Base-by-base conservation (phyloP, 176 grass and related monocot species). In the Coix lacrymajobi region DNA sequence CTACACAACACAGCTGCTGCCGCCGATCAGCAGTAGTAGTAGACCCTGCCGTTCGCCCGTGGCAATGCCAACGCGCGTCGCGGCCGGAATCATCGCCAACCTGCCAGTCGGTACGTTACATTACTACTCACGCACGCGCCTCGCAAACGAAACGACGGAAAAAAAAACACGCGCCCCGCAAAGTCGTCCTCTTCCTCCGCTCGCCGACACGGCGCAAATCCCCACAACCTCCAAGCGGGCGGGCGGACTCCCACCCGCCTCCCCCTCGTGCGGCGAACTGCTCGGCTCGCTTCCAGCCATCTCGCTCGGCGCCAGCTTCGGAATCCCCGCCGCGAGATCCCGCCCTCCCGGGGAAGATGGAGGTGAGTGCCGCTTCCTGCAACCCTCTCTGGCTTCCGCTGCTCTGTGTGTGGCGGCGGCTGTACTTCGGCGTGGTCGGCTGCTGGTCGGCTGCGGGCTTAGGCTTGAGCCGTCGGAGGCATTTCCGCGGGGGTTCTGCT, bases 191-290 rank as follows among this genome's bases (percentile, higher is more conserved):
- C 77, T 62, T 52, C 71, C 71, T 68, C 71, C 62, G 62, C 85
- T 31, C 81, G 86, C 82, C 82, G 82, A 84, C 82, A 67, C 82
- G 82, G 62, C 82, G 62, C 73, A 77, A 69, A 84, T 77, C 73
- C 62, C 51, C 66, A 17, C 44, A 8, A 11, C 6, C 51, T n/a
- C 71, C 76, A 3, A 15, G 14, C 44, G 26, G 0, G 34, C 70
- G 60, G 22, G 52, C 44, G 43, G 40, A 29, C 60, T 62, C 25
- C 26, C 26, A 29, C 60, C 60, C 60, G 15, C n/a, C 58, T 11
- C 16, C 26, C 60, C 20, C 33, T 49, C 58, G 58, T 4, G 58
- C 24, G 11, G 11, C 58, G 52, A 57, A 8, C 22, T 58, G 56
- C 56, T 58, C n/a, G 56, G 19, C 51, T 38, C 52, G 51, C 74